These are phyloP conservation scores for Diplodia scrobiculata DNA, from an alignment of 2,329 filamentous ascomycete genomes.

Conservation along the genomic window DNA sequence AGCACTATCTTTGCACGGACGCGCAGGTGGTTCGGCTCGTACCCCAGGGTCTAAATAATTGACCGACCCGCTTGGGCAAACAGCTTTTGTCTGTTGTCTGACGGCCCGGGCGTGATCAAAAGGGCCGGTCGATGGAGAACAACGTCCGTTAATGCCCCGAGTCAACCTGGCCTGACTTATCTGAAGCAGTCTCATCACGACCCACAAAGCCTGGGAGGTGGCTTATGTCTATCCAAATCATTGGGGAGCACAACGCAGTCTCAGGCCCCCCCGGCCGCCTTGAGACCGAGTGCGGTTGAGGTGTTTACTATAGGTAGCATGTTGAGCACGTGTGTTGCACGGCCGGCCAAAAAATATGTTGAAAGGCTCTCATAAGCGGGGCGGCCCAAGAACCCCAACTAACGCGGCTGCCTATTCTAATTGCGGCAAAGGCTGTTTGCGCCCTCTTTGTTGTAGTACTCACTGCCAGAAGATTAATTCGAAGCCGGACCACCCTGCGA, in stretches of 20 bases:
- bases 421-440: constrained; percentile 7
- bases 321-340: constrained; percentile 16
- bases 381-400: neutral
- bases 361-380: neutral
- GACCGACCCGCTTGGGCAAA: neutral
- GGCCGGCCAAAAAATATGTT: neutral
- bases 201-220: neutral
- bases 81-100: neutral
- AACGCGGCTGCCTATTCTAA: neutral
- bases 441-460: neutral
- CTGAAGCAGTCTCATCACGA: neutral
- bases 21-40: neutral
- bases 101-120: neutral
- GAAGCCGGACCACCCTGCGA: neutral
- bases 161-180: neutral
- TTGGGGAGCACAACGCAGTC: neutral
- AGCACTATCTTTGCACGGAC: neutral
- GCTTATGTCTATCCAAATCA: constrained; percentile 11
- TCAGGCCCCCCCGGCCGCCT: constrained; percentile 5
- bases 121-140: constrained; percentile 1
- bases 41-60: neutral
- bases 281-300: constrained; percentile 7
- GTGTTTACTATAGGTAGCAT: neutral
- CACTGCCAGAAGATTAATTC: neutral
- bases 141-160: constrained; percentile 6